Percentiles rank a stretch among this genome's conserved stretches.
phyloP scores from a whole-genome alignment of 2,329 filamentous ascomycete genomes.

The Claviceps humidiphila region DNA sequence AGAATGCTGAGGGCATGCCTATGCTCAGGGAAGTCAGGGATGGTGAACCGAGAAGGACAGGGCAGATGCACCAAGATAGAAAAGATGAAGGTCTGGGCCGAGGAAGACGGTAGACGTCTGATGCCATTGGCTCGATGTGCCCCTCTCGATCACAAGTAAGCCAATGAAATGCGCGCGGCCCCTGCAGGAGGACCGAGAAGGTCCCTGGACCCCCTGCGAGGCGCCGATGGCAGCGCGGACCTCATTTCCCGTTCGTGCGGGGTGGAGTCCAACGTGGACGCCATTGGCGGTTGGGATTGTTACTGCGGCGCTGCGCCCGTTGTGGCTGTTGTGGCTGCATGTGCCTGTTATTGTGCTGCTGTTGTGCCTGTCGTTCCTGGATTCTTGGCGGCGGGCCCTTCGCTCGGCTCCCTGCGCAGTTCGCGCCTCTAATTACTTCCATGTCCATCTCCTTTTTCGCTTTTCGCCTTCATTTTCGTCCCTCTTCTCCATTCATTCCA shows the following conservation, averaged over 20 bases:
- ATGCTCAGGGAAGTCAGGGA: no score
- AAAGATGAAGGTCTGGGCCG: not conserved
- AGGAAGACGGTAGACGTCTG: not conserved
- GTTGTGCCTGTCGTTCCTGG: not conserved
- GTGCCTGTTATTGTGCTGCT: not conserved
- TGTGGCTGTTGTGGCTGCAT: not conserved
- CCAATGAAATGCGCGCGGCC: constrained; percentile 5
- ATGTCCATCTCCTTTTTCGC: constrained; percentile 3
- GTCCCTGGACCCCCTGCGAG: no score
- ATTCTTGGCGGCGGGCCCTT: not conserved
- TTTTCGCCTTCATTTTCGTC: not conserved
- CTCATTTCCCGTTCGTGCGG: constrained; percentile 6
- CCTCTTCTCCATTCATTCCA: not conserved
- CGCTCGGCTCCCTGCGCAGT: not conserved
- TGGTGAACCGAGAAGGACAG: no score
- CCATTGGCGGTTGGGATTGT: not conserved
- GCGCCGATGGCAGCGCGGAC: constrained; percentile 2
- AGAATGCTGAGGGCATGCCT: no score
- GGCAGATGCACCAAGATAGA: no score
- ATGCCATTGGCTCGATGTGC: constrained; percentile 1
- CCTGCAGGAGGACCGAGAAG: not conserved
- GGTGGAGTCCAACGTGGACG: not conserved
- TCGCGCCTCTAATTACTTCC: not conserved
- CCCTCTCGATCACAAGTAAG: not conserved
- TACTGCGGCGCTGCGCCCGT: not conserved